A percentile compares a stretch with the other conserved stretches of the same genome.
Conservation (phyloP, 345 rosid species). For the Ceriops decandra region DNA sequence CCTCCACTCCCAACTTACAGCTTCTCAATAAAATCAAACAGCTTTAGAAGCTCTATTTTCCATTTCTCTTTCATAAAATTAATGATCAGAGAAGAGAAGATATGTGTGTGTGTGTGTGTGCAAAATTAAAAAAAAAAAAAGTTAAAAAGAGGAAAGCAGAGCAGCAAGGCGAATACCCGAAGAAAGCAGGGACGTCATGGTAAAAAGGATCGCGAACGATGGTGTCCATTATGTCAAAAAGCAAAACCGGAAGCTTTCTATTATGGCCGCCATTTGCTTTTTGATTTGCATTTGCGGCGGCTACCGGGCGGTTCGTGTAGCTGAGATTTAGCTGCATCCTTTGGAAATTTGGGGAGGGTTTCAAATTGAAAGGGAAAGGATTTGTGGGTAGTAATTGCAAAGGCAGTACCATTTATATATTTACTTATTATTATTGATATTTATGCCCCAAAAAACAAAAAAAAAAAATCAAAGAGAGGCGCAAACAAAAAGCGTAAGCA, state of each 20-base stretch:
- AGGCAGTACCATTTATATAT: no score
- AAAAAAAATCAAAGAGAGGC: no score
- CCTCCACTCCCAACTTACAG: not conserved
- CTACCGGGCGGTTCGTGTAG: not conserved
- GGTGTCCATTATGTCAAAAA: slow-evolving; percentile 95
- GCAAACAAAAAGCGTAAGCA: no score
- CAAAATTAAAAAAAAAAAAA: no score
- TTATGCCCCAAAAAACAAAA: no score
- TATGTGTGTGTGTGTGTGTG: accelerated
- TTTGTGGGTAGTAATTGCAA: no score
- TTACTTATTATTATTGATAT: no score
- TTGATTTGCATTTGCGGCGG: not conserved
- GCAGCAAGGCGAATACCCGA: slow-evolving; percentile 38
- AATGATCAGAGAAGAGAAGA: not conserved
- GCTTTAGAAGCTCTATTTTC: not conserved
- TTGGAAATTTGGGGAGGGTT: not conserved
- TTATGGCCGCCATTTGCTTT: not conserved
- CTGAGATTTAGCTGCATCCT: not conserved
- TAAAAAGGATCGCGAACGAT: slow-evolving; percentile 93
- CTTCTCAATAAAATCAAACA: not conserved
- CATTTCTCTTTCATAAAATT: no score
- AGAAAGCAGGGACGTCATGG: slow-evolving; percentile 78
- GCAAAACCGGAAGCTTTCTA: slow-evolving; percentile 79
- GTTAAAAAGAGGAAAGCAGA: not conserved
- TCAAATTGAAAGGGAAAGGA: not conserved